Evolutionary conservation across 371 early-diverging fungal species (phyloP).

Genomic region (Mortierella sp.): DNA sequence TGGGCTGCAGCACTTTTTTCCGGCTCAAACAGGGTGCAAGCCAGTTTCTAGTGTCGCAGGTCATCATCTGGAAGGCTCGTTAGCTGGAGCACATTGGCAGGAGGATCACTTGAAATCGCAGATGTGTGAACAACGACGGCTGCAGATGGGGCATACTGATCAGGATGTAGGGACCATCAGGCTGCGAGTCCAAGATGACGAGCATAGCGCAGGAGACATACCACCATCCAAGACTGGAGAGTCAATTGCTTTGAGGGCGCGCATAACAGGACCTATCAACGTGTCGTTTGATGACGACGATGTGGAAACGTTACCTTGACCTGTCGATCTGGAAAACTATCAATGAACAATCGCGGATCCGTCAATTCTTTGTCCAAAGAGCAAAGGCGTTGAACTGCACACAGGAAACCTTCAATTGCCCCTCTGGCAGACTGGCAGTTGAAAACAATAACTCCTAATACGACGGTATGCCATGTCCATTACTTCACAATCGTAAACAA

Average conservation of each 20-base stretch:
- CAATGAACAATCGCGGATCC: not conserved
- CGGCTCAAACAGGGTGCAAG: not conserved
- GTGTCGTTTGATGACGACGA: not conserved
- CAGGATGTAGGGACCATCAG: not conserved
- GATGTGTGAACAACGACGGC: not conserved
- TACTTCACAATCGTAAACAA: no score
- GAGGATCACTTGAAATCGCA: not conserved
- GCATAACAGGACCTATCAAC: not conserved
- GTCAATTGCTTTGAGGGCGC: not conserved
- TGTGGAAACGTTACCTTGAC: not conserved
- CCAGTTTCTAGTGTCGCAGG: not conserved
- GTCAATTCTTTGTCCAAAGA: not conserved
- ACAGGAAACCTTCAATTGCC: not conserved
- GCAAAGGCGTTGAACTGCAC: not conserved
- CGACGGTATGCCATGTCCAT: no score
- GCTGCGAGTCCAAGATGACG: not conserved
- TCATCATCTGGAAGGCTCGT: not conserved
- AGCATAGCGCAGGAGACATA: not conserved
- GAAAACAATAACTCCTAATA: no score
- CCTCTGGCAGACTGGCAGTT: no score
- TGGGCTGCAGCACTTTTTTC: not conserved
- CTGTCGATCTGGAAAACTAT: not conserved
- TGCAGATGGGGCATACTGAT: not conserved
- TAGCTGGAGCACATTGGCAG: not conserved
- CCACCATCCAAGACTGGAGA: not conserved